Conservation (phyloP, 805 yeast species). For the Candida maesae region DNA sequence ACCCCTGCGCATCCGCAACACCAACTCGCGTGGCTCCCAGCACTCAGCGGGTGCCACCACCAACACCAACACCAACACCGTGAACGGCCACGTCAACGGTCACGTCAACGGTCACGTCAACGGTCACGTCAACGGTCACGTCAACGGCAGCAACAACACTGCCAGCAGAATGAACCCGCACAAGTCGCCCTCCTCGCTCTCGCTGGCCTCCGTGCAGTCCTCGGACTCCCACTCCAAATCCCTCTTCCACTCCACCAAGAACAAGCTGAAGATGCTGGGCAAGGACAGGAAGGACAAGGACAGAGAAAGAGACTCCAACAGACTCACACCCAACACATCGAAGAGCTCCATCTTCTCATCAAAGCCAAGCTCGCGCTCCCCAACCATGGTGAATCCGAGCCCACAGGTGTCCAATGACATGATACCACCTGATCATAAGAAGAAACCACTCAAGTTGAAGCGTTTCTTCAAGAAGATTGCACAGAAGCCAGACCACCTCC, state of each 20-base stretch:
- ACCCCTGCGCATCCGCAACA: background rate
- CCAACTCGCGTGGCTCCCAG: background rate
- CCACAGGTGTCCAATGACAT: constrained; percentile 15
- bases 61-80: background rate
- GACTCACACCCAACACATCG: constrained; percentile 27
- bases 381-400: constrained; percentile 17
- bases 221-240: constrained; percentile 11
- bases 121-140: no score
- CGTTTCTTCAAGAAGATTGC: constrained; percentile 49
- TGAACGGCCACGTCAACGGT: no score
- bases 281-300: constrained; percentile 7
- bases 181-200: constrained; percentile 13
- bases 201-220: constrained; percentile 11
- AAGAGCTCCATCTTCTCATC: constrained; percentile 23
- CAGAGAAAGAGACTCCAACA: constrained; percentile 12
- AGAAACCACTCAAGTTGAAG: constrained; percentile 33
- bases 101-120: no score
- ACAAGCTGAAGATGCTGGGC: constrained; percentile 14
- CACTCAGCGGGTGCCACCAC: background rate
- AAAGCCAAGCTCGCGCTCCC: constrained; percentile 22
- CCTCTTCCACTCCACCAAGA: constrained; percentile 15
- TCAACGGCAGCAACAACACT: background rate
- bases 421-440: constrained; percentile 7
- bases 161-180: constrained; percentile 2
- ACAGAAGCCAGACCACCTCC: constrained; percentile 4